phyloP scores from a whole-genome alignment of 1,139 yeast species.

The Kodamaea fungicola region DNA sequence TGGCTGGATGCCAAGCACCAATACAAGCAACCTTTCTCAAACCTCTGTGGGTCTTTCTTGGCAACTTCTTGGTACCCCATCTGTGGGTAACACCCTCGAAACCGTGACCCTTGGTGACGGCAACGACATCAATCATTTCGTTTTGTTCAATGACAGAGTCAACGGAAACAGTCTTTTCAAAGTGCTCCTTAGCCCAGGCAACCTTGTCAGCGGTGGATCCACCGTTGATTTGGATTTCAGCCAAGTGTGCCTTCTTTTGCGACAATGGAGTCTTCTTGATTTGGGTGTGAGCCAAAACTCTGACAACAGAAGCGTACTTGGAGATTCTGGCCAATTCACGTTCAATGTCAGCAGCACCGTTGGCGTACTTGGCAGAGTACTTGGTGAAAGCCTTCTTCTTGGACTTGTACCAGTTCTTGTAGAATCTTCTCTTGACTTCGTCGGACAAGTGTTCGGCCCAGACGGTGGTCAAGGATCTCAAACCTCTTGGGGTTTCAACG shows the following conservation, averaged over 20 bases:
- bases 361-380: constrained; percentile 98
- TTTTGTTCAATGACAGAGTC: constrained; percentile 96
- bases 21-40: constrained; percentile 99
- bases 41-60: constrained; percentile 99
- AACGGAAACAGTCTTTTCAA: constrained; percentile 97
- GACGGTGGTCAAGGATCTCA: constrained; percentile 98
- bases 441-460: constrained; percentile 99
- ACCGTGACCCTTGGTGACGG: constrained; percentile 99
- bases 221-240: constrained; percentile 99
- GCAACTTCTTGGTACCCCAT: constrained; percentile 99
- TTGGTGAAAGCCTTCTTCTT: constrained; percentile 99
- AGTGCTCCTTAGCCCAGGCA: constrained; percentile 98
- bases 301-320: constrained; percentile 98
- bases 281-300: constrained; percentile 99
- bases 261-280: constrained; percentile 98
- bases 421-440: constrained; percentile 99
- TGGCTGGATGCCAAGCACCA: constrained; percentile 99
- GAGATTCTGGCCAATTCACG: constrained; percentile 97
- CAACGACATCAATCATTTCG: constrained; percentile 97
- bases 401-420: constrained; percentile 99
- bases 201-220: constrained; percentile 97
- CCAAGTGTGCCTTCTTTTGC: constrained; percentile 99
- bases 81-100: constrained; percentile 99
- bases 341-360: constrained; percentile 83
- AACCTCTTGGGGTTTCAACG: constrained; percentile 99